A percentile compares a stretch with the other conserved stretches of the same genome.
Conservation (phyloP, 192 early-diverging fungal species). For the Hyaloraphidium curvatum region DNA sequence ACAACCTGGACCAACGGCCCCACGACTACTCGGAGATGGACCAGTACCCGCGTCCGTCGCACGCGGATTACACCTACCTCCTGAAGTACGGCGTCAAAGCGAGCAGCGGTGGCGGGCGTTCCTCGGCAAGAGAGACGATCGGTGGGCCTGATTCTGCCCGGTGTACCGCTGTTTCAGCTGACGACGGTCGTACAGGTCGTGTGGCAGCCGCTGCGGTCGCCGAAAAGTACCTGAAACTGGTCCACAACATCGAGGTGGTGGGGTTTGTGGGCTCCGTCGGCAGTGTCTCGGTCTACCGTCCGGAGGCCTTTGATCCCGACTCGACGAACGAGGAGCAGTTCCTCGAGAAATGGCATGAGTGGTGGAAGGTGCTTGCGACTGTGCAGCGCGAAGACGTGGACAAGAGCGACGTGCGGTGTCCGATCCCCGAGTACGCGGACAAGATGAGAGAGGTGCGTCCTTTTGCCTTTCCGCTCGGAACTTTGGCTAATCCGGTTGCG, state of each 20-base stretch:
- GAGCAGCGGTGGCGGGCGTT: constrained; percentile 78
- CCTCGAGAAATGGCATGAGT: constrained; percentile 28
- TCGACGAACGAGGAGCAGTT: constrained; percentile 32
- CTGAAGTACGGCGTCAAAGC: constrained; percentile 93
- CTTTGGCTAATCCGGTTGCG: not conserved
- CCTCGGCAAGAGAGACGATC: constrained; percentile 90
- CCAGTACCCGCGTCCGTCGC: constrained; percentile 83
- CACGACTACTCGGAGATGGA: constrained; percentile 93
- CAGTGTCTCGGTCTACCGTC: constrained; percentile 45
- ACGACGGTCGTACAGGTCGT: constrained; percentile 33
- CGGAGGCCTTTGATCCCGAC: constrained; percentile 25
- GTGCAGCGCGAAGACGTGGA: constrained; percentile 62
- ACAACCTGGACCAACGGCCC: constrained; percentile 90
- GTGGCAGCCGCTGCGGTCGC: constrained; percentile 94
- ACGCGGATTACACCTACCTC: constrained; percentile 96
- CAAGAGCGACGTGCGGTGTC: constrained; percentile 72
- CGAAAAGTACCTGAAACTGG: constrained; percentile 81
- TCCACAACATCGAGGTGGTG: constrained; percentile 72
- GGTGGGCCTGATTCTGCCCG: constrained; percentile 16
- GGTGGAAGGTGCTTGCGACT: constrained; percentile 38
- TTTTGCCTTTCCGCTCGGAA: not conserved
- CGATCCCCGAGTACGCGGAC: constrained; percentile 46
- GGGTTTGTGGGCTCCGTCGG: constrained; percentile 88
- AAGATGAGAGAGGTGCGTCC: constrained; percentile 54
- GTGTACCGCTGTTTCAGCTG: not conserved